These are phyloP conservation scores for Eimeria brunetti DNA, from an alignment of 169 alveolate species.

Conservation along the genomic window DNA sequence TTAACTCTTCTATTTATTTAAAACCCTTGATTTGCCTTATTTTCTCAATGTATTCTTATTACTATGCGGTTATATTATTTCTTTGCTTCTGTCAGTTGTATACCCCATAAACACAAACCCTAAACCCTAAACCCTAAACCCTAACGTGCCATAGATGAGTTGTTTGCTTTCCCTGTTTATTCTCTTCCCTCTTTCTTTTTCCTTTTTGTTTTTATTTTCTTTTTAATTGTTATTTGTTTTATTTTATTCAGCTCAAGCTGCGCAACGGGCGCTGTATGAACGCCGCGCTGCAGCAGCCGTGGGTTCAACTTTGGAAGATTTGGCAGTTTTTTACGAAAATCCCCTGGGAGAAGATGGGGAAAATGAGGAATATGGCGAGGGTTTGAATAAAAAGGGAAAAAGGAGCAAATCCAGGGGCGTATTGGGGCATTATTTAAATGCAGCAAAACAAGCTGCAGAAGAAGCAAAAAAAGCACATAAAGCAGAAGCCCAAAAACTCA, in stretches of 20 bases:
- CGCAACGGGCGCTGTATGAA: constrained; percentile 59
- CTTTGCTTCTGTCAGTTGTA: too few relatives aligned
- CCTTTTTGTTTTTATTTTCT: too few relatives aligned
- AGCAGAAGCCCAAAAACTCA: constrained; percentile 65
- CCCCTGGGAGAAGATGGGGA: constrained; percentile 40
- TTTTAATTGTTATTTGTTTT: too few relatives aligned
- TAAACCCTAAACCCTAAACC: too few relatives aligned
- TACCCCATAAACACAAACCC: too few relatives aligned
- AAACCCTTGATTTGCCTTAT: too few relatives aligned
- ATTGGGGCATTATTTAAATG: constrained; percentile 66
- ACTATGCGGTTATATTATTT: too few relatives aligned
- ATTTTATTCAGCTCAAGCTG: constrained; percentile 41
- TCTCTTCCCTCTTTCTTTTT: too few relatives aligned
- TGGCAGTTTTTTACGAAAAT: constrained; percentile 56
- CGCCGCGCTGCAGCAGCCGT: constrained; percentile 66
- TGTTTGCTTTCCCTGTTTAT: too few relatives aligned
- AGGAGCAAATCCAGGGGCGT: not conserved
- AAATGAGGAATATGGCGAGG: constrained; percentile 18
- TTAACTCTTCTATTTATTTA: too few relatives aligned
- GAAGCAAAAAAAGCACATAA: constrained; percentile 38
- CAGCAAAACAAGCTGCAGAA: constrained; percentile 80
- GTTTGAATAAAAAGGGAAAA: not conserved
- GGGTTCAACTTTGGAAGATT: constrained; percentile 73
- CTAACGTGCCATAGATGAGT: too few relatives aligned
- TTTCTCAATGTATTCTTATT: too few relatives aligned